phyloP scores from a whole-genome alignment of 176 grass and related monocot genomes.

The Musa acuminata region DNA sequence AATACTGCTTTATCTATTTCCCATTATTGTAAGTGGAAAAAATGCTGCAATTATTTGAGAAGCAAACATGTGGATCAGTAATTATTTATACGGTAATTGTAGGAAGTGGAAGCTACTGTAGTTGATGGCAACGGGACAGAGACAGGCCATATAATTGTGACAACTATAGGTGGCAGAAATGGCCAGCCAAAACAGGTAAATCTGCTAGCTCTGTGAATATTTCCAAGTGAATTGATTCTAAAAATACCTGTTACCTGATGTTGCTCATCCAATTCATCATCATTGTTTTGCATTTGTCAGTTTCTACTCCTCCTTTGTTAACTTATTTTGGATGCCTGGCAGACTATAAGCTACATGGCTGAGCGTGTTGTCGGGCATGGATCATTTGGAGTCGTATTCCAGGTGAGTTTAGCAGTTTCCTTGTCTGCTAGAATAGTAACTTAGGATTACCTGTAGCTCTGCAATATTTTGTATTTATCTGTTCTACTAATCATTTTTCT shows the following conservation, averaged over 20 bases:
- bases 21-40: background rate
- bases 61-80: background rate
- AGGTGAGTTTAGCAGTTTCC: background rate
- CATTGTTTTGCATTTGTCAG: background rate
- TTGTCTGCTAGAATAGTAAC: background rate
- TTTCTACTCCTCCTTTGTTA: background rate
- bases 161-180: conserved; percentile 60
- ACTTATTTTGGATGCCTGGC: background rate
- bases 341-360: conserved; percentile 19
- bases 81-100: background rate
- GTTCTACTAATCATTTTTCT: background rate
- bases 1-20: background rate
- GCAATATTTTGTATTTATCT: too few species aligned
- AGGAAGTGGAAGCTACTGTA: conserved; percentile 58
- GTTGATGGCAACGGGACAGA: conserved; percentile 73
- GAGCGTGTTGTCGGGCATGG: conserved; percentile 8
- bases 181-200: conserved; percentile 65
- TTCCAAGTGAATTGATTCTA: background rate
- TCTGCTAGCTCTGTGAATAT: background rate
- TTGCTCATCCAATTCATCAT: background rate
- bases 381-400: conserved; percentile 16
- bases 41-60: background rate
- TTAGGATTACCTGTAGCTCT: background rate
- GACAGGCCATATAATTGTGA: conserved; percentile 74
- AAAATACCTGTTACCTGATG: background rate